Evolutionary conservation across 805 yeast species (phyloP), one percentile per base, ranked within the genome.

Genomic region (Yamadazyma scolyti): DNA sequence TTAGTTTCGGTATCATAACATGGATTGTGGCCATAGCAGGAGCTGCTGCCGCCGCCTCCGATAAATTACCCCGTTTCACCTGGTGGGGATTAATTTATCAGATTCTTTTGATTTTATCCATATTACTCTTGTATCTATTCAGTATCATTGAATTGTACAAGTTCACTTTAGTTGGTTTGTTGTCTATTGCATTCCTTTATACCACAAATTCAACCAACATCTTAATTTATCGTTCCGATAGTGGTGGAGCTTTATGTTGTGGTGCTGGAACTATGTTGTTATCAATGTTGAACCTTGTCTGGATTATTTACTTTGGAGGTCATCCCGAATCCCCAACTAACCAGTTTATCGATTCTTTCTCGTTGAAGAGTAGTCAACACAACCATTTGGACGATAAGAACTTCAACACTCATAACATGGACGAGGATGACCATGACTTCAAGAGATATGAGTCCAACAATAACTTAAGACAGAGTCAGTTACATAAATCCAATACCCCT

Each of bases 51-150:
- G 44, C 59, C 19, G 32, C 34, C 17, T 50, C 48, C 17, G 23
- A 29, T 10, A 43, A 57, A 5, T 86, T 82, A 51, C 96, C 97
- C 1, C 75, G 77, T 42, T 83, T 90, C 58, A 76, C 93, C 4
- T 90, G 98, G 98, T 93, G 98, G 98, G 95, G 95, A 1, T 56
- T 93, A 5, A 89, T 83, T 2, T 93, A 77, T 51, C 79, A 90
- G 58, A 63, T 88, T 13, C 40, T 85, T 18, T 44, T 86, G 24
- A 68, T 83, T 13, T 44, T 76, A 4, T 53, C 67, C 13, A 68
- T 74, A 37, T 68, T 71, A 24, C 46, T 67, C 34, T 64, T 77
- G 41, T 86, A 73, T 58, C 70, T 55, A 50, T 77, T 54, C 47
- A 80, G 82, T 56, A 59, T 77, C 25, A 65, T 86, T 37, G 87